Evolutionary conservation across 495 filamentous ascomycete species (phyloP).

Genomic region (Penicillium parvum): DNA sequence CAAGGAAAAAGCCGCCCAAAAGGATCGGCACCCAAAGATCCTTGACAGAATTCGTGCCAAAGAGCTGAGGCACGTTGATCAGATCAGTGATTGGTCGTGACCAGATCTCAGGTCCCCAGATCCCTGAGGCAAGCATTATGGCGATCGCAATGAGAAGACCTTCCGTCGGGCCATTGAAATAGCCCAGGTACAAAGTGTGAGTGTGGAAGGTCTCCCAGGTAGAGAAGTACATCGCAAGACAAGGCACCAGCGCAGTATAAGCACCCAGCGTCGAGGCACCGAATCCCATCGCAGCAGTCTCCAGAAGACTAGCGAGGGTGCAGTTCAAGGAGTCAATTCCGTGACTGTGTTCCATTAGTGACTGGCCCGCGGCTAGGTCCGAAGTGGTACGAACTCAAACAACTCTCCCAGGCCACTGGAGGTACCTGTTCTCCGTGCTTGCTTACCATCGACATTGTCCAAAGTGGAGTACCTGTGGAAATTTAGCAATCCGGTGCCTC

Average conservation of each 20-base stretch:
- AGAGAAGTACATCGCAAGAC: slow-evolving; percentile 97
- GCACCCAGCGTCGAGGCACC: slow-evolving; percentile 77
- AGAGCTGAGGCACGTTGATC: slow-evolving; percentile 53
- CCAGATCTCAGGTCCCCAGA: slow-evolving; percentile 88
- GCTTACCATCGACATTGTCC: slow-evolving; percentile 98
- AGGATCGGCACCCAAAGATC: slow-evolving; percentile 87
- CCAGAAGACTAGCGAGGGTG: slow-evolving; percentile 81
- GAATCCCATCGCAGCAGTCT: slow-evolving; percentile 87
- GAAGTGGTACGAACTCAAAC: slow-evolving; percentile 64
- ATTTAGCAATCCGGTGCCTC: background rate
- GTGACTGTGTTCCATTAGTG: slow-evolving; percentile 55
- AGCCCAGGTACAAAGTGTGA: slow-evolving; percentile 93
- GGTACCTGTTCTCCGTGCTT: slow-evolving; percentile 89
- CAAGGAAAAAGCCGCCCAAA: slow-evolving; percentile 63
- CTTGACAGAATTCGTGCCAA: slow-evolving; percentile 64
- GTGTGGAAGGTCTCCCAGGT: slow-evolving; percentile 99
- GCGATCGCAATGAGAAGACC: slow-evolving; percentile 83
- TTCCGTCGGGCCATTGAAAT: slow-evolving; percentile 96
- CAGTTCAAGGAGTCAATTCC: slow-evolving; percentile 98
- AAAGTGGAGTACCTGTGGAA: slow-evolving; percentile 76
- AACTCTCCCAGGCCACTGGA: slow-evolving; percentile 93
- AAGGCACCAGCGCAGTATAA: slow-evolving; percentile 86
- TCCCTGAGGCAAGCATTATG: slow-evolving; percentile 81
- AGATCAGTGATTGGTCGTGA: slow-evolving; percentile 62
- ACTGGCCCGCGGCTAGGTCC: slow-evolving; percentile 1